Percentiles rank a stretch among this genome's conserved stretches.
Conservation (phyloP, 2,329 filamentous ascomycete genomes). For the Seiridium cupressi region DNA sequence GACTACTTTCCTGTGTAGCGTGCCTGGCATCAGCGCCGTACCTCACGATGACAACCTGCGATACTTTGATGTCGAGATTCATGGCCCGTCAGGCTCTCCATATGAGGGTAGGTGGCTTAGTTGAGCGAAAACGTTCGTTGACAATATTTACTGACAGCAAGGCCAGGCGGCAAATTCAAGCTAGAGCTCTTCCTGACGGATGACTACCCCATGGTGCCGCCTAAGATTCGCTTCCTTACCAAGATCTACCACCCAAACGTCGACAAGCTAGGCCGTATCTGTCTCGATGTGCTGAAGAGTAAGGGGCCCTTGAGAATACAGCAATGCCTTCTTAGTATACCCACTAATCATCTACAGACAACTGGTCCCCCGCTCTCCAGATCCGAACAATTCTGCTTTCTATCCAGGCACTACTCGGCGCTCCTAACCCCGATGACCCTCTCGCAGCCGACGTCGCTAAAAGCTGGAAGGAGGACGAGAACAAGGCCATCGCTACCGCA, state of each 20-base stretch:
- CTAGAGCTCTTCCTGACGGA: conserved; percentile 97
- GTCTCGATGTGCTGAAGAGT: conserved; percentile 97
- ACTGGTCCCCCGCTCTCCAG: conserved; percentile 97
- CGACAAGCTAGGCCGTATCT: conserved; percentile 95
- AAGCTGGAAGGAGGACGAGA: conserved; percentile 96
- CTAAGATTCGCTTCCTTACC: conserved; percentile 96
- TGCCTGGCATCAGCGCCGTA: conserved; percentile 91
- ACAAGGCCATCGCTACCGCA: conserved; percentile 86
- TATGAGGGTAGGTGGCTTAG: conserved; percentile 71
- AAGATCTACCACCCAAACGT: conserved; percentile 99
- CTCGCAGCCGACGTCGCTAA: conserved; percentile 96
- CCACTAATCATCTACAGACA: conserved; percentile 56
- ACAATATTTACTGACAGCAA: no score
- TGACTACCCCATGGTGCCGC: conserved; percentile 98
- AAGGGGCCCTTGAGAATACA: conserved; percentile 12
- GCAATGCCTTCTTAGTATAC: no score
- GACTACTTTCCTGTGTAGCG: conserved; percentile 50
- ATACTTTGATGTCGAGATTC: conserved; percentile 97
- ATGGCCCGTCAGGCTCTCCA: conserved; percentile 87
- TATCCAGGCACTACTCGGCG: conserved; percentile 93
- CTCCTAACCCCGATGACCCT: conserved; percentile 97
- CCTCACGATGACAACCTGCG: conserved; percentile 96
- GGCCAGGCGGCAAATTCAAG: conserved; percentile 78
- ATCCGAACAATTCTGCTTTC: conserved; percentile 98
- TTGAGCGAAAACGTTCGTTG: no score